These are phyloP conservation scores for Eragrostis curvula DNA, from an alignment of 176 grass and related monocot genomes.

Conservation along the genomic window DNA sequence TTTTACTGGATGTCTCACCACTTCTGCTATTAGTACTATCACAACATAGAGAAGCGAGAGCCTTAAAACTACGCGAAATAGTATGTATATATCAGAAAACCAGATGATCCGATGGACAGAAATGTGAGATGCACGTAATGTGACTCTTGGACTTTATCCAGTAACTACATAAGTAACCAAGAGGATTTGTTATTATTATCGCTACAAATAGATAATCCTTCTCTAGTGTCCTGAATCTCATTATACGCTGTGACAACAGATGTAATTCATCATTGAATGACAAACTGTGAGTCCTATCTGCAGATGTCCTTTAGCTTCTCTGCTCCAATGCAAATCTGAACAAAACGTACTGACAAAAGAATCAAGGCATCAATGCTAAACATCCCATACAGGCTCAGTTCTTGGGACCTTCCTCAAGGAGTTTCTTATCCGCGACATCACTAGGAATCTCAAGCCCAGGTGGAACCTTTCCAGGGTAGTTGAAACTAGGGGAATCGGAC, in stretches of 20 bases:
- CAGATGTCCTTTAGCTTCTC: not conserved
- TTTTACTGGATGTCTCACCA: too few species aligned
- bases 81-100: not conserved
- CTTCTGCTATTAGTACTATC: too few species aligned
- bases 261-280: not conserved
- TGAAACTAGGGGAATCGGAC: slow-evolving; percentile 27
- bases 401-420: slow-evolving; percentile 17
- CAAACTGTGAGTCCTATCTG: not conserved
- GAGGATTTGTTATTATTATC: not conserved
- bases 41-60: too few species aligned
- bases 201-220: not conserved
- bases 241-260: not conserved
- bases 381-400: slow-evolving; percentile 7
- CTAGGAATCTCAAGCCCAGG: slow-evolving; percentile 57
- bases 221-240: not conserved
- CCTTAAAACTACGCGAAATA: too few species aligned
- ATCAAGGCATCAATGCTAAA: slow-evolving; percentile 1
- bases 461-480: slow-evolving; percentile 74
- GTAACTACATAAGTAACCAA: not conserved
- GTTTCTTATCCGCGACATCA: slow-evolving; percentile 44
- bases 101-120: not conserved
- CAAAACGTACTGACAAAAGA: not conserved
- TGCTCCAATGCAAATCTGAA: not conserved
- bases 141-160: not conserved
- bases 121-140: not conserved